Evolutionary conservation across 805 yeast species (phyloP), one percentile per base, ranked within the genome.

Genomic region (Zygosaccharomyces siamensis): DNA sequence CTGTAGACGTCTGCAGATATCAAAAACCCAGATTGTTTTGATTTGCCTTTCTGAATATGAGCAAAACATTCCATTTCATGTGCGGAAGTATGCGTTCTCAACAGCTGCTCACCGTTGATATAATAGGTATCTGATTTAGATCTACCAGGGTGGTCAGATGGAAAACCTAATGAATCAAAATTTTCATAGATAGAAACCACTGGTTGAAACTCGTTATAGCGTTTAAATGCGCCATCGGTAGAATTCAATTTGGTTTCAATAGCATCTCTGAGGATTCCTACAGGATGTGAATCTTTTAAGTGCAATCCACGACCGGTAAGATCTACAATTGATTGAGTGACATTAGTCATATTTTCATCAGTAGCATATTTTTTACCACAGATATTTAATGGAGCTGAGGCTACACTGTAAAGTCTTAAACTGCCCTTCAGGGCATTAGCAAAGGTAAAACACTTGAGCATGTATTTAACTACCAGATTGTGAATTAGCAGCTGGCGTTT

Each of bases 1-100:
- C 99, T 77, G 63, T 90, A 93, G 7, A 93, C 99, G 67, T 93
- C 99, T 1, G 98, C 99, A 10, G 95, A 78, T 41, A 93, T 90
- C 55, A 93, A 76, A 67, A 86, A 93, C 0, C 98, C 98, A 0
- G 95, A 89, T n/a, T 61, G 64, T 6, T 45, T 51, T 8, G 55
- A 50, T 0, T 46, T 38, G 11, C 47, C 50, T 0, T 92, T 82
- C 24, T 75, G 62, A 45, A 81, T 74, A 2, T 68, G 68, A 39
- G 75, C 72, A 68, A 89, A 92, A 62, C 97, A 89, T 61, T 86
- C 89, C 56, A 78, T 79, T 68, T 93, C 99, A 67, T 93, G 99
- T 0, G 99, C 99, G 1, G 97, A 89, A 0, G 99, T 92, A 63
- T 93, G 99, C 0, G 99, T 93, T 61, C 99, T 74, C 51, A 93